Percentiles rank a stretch among this genome's conserved stretches.
Conservation (phyloP, 1,139 yeast genomes). For the Geotrichum australiense region DNA sequence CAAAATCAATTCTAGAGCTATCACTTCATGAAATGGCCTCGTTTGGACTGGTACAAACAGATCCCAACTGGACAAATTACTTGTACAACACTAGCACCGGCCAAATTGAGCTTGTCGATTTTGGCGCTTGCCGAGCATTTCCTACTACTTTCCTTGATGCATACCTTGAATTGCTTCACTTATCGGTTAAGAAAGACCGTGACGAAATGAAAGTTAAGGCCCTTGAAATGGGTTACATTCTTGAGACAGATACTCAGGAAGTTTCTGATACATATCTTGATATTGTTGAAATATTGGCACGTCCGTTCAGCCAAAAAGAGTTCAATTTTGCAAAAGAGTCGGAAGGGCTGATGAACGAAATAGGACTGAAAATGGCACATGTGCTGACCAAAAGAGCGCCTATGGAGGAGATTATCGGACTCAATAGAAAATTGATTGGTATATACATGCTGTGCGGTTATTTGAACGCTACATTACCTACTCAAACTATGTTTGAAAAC, state of each 20-base stretch:
- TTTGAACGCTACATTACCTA: constrained; percentile 75
- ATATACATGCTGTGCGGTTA: constrained; percentile 86
- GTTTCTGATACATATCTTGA: constrained; percentile 90
- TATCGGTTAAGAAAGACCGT: constrained; percentile 68
- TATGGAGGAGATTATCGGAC: constrained; percentile 93
- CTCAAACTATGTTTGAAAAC: constrained; percentile 69
- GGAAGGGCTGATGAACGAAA: constrained; percentile 84
- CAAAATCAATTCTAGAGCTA: constrained; percentile 77
- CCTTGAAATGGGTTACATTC: constrained; percentile 72
- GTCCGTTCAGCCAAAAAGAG: constrained; percentile 57
- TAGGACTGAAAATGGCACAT: constrained; percentile 44
- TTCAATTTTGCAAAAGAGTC: constrained; percentile 59
- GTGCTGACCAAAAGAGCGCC: constrained; percentile 62
- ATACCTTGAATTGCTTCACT: constrained; percentile 67
- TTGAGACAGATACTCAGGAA: constrained; percentile 79
- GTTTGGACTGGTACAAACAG: constrained; percentile 94
- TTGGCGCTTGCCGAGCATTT: constrained; percentile 89
- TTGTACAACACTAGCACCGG: constrained; percentile 60
- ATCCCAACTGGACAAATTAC: constrained; percentile 99
- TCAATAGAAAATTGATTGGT: constrained; percentile 93
- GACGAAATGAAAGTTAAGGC: constrained; percentile 59
- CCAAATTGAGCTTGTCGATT: constrained; percentile 79
- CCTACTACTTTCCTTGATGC: constrained; percentile 58
- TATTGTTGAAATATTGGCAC: constrained; percentile 84
- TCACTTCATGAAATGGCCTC: constrained; percentile 79